Base-by-base conservation (phyloP, 257 asterid genomes). In the Fraxinus quadrangulata region DNA sequence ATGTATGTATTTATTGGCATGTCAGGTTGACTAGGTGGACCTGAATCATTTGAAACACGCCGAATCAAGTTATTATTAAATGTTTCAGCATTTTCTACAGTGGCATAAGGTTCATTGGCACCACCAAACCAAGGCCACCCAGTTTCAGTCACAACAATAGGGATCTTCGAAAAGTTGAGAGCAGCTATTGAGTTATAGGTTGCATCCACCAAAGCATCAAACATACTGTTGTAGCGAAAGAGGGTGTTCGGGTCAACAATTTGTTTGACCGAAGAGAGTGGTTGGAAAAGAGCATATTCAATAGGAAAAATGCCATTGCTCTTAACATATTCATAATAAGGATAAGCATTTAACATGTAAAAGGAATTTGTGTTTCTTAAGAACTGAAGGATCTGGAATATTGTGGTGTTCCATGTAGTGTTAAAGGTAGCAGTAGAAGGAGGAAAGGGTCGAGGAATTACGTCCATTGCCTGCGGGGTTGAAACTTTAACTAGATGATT, bases 121-220 rank as follows among this genome's bases (percentile, higher is more conserved):
- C 90, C 91, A 0, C 98, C 97, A 31, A 80, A 65, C 85, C 86
- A 93, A 0, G 98, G 98, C 98, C 98, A 93, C 6, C 98, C 98
- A 0, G 98, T 90, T 82, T 93, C 98, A 0, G 97, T 90, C 68
- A 92, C 98, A 12, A 92, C 89, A 12, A 93, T 75, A 0, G 95
- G 95, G 81, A 93, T 90, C 3, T 86, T 89, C 0, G 97, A 86
- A 37, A 93, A 83, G 75, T 90, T 89, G 78, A 89, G 84, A 70
- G 89, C 81, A 45, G 91, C 85, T n/a, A 93, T 92, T 30, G 98
- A 85, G 86, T 85, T 85, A 70, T 93, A 93, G 33, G 94, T 74
- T 63, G 98, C 98, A 79, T 93, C 98, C 8, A 92, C 89, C 86
- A 93, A 78, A 72, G 98, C 93, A 83, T 93, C 98, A 68, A 92